These are phyloP conservation scores for Lachnellula subtilissima DNA, from an alignment of 2,329 filamentous ascomycete species.

Conservation along the genomic window DNA sequence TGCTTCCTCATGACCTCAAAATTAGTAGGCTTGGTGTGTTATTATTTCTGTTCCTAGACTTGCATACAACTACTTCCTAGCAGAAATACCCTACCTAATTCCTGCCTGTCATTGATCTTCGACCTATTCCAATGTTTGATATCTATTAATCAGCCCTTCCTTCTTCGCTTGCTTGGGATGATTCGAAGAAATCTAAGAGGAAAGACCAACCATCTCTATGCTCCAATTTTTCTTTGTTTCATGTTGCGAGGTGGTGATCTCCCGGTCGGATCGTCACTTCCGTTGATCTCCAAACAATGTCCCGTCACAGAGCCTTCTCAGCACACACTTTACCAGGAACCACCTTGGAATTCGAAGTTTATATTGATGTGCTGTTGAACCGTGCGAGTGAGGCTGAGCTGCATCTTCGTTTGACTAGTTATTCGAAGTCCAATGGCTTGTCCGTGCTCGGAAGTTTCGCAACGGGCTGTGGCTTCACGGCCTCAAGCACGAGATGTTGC, in stretches of 20 bases:
- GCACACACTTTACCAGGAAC: neutral
- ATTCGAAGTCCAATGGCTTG: neutral
- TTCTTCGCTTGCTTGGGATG: too few species aligned
- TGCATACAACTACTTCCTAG: neutral
- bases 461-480: neutral
- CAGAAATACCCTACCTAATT: neutral
- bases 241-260: neutral
- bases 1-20: neutral
- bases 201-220: too few species aligned
- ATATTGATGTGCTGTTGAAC: neutral
- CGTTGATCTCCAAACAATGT: neutral
- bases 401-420: neutral
- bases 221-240: neutral
- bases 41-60: neutral
- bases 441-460: neutral
- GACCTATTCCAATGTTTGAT: too few species aligned
- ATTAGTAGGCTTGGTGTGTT: neutral
- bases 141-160: too few species aligned
- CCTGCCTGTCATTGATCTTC: neutral
- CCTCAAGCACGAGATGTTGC: constrained; percentile 2
- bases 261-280: neutral
- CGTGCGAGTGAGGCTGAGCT: neutral
- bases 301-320: neutral
- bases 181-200: too few species aligned
- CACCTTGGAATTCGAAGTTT: neutral